Evolutionary conservation across 345 rosid genomes (phyloP).

Genomic region (Salix arbutifolia): DNA sequence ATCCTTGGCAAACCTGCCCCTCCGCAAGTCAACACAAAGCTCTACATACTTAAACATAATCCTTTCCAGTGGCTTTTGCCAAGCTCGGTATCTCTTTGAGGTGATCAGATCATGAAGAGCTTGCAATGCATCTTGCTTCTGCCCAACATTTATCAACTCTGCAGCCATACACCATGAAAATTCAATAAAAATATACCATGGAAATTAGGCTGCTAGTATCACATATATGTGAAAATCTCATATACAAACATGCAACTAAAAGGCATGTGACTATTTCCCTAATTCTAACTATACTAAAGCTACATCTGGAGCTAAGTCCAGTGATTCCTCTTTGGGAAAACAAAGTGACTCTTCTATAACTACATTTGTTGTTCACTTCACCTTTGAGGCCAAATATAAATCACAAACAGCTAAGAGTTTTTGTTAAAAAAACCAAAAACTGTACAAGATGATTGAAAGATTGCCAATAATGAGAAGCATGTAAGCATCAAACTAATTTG

Average conservation of each 20-base stretch:
- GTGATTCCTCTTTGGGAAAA: neutral
- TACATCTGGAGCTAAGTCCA: neutral
- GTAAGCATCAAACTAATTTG: neutral
- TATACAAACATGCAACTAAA: neutral
- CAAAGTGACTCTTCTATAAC: neutral
- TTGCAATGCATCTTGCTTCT: constrained; percentile 93
- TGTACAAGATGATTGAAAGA: too few species aligned
- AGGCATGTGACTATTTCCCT: neutral
- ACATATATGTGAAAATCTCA: neutral
- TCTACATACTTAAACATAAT: constrained; percentile 96
- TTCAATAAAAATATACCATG: neutral
- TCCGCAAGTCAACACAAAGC: constrained; percentile 90
- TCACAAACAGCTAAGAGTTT: neutral
- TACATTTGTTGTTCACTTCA: neutral
- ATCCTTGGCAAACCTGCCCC: constrained; percentile 93
- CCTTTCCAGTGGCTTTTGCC: constrained; percentile 89
- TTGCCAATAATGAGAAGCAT: neutral
- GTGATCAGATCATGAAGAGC: constrained; percentile 87
- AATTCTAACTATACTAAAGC: neutral
- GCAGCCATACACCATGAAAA: constrained; percentile 13
- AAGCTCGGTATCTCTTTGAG: constrained; percentile 85
- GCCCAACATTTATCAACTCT: constrained; percentile 97
- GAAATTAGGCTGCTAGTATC: neutral
- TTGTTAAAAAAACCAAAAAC: neutral
- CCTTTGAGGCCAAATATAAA: neutral